Percentiles rank a stretch among this genome's conserved stretches.
Evolutionary conservation across 2,329 filamentous ascomycete genomes (phyloP).

Genomic region (Chaetothyriales sp.): DNA sequence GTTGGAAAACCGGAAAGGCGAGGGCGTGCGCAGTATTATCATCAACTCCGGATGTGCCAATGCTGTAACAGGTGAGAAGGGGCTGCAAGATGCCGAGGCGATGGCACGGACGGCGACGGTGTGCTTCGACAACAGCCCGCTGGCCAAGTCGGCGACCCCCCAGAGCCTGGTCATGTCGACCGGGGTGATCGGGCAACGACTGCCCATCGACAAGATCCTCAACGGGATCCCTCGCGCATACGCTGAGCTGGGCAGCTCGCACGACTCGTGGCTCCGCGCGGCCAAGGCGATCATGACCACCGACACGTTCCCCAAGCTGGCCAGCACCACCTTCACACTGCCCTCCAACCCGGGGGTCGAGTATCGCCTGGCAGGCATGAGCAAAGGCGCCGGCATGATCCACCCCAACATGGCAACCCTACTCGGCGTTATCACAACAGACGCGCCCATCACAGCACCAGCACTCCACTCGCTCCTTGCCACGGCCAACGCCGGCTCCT

Average conservation of each 20-base stretch:
- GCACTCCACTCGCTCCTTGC: slow-evolving; percentile 57
- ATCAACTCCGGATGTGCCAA: slow-evolving; percentile 96
- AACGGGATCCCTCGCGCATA: slow-evolving; percentile 65
- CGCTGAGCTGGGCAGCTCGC: slow-evolving; percentile 53
- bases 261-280: slow-evolving; percentile 73
- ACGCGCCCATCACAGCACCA: slow-evolving; percentile 58
- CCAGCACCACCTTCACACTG: slow-evolving; percentile 69
- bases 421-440: slow-evolving; percentile 79
- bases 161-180: slow-evolving; percentile 95
- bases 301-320: slow-evolving; percentile 92
- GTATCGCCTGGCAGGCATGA: slow-evolving; percentile 84
- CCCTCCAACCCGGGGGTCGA: slow-evolving; percentile 48
- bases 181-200: slow-evolving; percentile 85
- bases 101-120: slow-evolving; percentile 72
- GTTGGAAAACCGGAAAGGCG: slow-evolving; percentile 49
- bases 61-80: slow-evolving; percentile 83
- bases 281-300: slow-evolving; percentile 94
- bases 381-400: slow-evolving; percentile 98
- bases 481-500: slow-evolving; percentile 64
- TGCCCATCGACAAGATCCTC: slow-evolving; percentile 84
- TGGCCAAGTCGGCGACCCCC: slow-evolving; percentile 22
- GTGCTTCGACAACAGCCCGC: slow-evolving; percentile 21
- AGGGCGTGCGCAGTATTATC: slow-evolving; percentile 64
- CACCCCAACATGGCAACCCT: slow-evolving; percentile 98
- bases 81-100: slow-evolving; percentile 67